Base-by-base conservation (phyloP, 345 rosid species). In the Triadica sebifera region DNA sequence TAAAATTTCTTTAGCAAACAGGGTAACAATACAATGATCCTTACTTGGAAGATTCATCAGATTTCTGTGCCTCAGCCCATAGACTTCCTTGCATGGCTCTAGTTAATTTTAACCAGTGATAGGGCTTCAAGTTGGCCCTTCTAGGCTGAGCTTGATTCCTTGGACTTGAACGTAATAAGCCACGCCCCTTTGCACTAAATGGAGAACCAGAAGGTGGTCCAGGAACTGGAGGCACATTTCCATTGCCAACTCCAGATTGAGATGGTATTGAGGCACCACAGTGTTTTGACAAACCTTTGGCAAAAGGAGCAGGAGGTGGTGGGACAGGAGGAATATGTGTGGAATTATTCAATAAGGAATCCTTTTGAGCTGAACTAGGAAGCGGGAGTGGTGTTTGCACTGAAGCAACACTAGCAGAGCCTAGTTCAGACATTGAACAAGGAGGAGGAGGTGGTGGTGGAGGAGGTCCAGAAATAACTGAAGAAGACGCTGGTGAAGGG, bases 71-170 rank as follows among this genome's bases (percentile, higher is more conserved):
- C 75, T 92, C 97, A 72, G 91, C 95, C 97, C 97, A 92, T 72
- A 92, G 73, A 79, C 95, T 92, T 78, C 97, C 97, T 79, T 86
- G 91, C 81, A 86, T 75, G n/a, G 88, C 97, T 80, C 95, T 90
- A 1, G 95, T 92, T 80, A 92, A 84, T 86, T 92, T 92, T 68
- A 92, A 85, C 97, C 97, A 92, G 70, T 90, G 95, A 80, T 90
- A 92, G 10, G 95, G 97, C 74, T 90, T 90, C 82, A 92, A 80
- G 84, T 90, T 90, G 73, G 83, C 69, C 77, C 86, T 92, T 80
- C 73, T 87, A 51, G 86, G 69, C 80, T 88, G 97, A 76, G 78
- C 77, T 77, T 81, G 89, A 75, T 43, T 78, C 84, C 71, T 87
- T 75, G 79, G 65, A 77, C 71, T 84, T 60, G 70, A 45, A 69